Evolutionary conservation across 2,329 filamentous ascomycete species (phyloP), one percentile per base, ranked within the genome.

Genomic region (Paracorniculantispora psalliotae): DNA sequence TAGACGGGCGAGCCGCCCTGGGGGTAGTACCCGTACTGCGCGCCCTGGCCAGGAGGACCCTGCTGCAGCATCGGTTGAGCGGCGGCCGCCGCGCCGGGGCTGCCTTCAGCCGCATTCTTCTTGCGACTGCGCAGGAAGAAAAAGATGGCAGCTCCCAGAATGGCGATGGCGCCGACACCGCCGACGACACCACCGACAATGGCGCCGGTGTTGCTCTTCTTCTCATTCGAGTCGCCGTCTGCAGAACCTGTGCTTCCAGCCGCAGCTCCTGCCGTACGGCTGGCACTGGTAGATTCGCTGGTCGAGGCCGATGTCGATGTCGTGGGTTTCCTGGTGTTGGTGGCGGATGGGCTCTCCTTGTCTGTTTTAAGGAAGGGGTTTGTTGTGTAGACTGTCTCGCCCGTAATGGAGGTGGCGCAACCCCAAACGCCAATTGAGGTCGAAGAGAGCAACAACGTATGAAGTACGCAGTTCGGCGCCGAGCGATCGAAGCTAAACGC

Each of bases 131-230:
- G 50, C 44, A 59, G 25, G 6, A 59, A 43, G 30, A 59, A 55
- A 26, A 59, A 55, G 21, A 55, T 44, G 50, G n/a, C 44, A 2
- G 50, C 50, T 13, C 43, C 57, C 6, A 59, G 25, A 3, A 59
- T 47, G 7, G 50, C 57, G 15, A 55, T 12, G 23, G 30, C 57
- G 19, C 33, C 50, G 26, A 55, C 35, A 15, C 57, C 57, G 8
- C 57, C 57, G 15, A 59, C 50, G 23, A 35, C 50, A 25, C 50
- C 57, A 7, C 57, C 57, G 19, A 54, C 57, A 55, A 59, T 59
- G 15, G 43, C 37, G 19, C 51, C 35, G 5, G 44, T 54, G 7
- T 50, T 59, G 35, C 44, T 53, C 30, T 47, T 52, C 19, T 41
- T 47, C 8, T 41, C 39, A 6, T 12, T 12, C 30, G 30, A 33